phyloP scores from a whole-genome alignment of 352 stramenopile genomes.

The Globisporangium nunn region DNA sequence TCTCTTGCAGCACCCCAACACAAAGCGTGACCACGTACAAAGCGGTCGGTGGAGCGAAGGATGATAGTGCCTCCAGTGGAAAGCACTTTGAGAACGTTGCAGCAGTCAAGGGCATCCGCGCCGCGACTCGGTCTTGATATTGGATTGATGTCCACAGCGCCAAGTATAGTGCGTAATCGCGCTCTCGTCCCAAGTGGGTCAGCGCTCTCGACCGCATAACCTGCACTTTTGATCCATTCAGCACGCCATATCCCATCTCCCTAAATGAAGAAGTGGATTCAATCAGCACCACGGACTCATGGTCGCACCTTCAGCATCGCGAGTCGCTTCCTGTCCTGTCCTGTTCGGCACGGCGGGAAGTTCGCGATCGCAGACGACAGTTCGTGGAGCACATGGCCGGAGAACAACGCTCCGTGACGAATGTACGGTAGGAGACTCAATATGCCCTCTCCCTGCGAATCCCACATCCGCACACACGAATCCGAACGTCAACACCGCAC shows the following conservation, averaged over 20 bases:
- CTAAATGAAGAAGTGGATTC: background rate
- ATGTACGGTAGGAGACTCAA: slow-evolving; percentile 73
- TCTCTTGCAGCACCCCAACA: background rate
- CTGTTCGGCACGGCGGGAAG: slow-evolving; percentile 25
- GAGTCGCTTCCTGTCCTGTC: slow-evolving; percentile 45
- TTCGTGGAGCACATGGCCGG: slow-evolving; percentile 40
- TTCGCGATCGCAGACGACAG: slow-evolving; percentile 32
- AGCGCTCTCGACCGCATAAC: slow-evolving; percentile 60
- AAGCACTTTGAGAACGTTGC: slow-evolving; percentile 8
- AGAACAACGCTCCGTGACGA: slow-evolving; percentile 56
- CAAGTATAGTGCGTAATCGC: slow-evolving; percentile 62
- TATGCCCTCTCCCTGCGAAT: slow-evolving; percentile 35
- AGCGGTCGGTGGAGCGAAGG: slow-evolving; percentile 2
- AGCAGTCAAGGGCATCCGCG: background rate
- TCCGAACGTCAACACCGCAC: background rate
- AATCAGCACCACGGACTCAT: background rate
- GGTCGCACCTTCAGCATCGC: slow-evolving; percentile 48
- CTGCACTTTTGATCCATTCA: slow-evolving; percentile 11
- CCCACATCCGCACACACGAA: background rate
- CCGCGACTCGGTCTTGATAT: slow-evolving; percentile 7
- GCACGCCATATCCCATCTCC: background rate
- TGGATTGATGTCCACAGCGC: slow-evolving; percentile 27
- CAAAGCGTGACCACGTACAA: slow-evolving; percentile 3
- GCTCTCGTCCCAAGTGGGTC: slow-evolving; percentile 52
- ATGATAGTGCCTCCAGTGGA: slow-evolving; percentile 1